A percentile compares a stretch with the other conserved stretches of the same genome.
These are phyloP conservation scores for Wallacemonas sp. DNA, from an alignment of 208 protist genomes.

Conservation along the genomic window DNA sequence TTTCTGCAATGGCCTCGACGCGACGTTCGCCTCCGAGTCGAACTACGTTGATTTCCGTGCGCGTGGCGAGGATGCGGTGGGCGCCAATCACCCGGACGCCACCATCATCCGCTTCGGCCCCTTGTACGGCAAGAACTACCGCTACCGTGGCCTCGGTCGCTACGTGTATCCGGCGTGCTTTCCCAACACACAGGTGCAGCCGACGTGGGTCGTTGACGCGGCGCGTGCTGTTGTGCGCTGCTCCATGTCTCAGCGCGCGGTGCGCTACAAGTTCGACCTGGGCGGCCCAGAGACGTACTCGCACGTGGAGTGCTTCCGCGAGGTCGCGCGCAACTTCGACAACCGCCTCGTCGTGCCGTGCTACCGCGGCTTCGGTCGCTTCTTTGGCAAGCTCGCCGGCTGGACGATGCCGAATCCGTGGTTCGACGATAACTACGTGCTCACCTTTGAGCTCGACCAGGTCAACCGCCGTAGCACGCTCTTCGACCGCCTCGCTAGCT, in stretches of 20 bases:
- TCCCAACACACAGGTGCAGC: constrained; percentile 88
- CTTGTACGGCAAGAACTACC: constrained; percentile 88
- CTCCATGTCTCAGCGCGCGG: constrained; percentile 79
- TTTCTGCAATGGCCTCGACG: constrained; percentile 91
- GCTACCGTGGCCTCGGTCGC: constrained; percentile 88
- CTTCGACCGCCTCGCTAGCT: constrained; percentile 87
- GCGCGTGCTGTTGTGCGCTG: constrained; percentile 84
- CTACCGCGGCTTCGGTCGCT: constrained; percentile 82
- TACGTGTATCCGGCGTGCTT: constrained; percentile 90
- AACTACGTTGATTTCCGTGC: constrained; percentile 93
- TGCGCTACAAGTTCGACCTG: constrained; percentile 92
- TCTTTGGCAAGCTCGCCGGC: constrained; percentile 80
- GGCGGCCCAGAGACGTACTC: constrained; percentile 86
- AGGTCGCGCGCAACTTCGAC: constrained; percentile 73
- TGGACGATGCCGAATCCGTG: constrained; percentile 88
- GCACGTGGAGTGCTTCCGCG: constrained; percentile 86
- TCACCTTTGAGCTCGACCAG: constrained; percentile 91
- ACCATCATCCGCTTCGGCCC: constrained; percentile 91
- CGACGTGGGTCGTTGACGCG: constrained; percentile 92
- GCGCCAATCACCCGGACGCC: constrained; percentile 88
- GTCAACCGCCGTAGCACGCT: constrained; percentile 89
- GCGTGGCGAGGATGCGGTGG: constrained; percentile 85
- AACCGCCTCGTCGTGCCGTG: constrained; percentile 77
- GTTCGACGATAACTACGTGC: constrained; percentile 92
- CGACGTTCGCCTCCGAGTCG: constrained; percentile 91